phyloP scores from a whole-genome alignment of 306 rosid genomes.

The Fragaria iinumae region DNA sequence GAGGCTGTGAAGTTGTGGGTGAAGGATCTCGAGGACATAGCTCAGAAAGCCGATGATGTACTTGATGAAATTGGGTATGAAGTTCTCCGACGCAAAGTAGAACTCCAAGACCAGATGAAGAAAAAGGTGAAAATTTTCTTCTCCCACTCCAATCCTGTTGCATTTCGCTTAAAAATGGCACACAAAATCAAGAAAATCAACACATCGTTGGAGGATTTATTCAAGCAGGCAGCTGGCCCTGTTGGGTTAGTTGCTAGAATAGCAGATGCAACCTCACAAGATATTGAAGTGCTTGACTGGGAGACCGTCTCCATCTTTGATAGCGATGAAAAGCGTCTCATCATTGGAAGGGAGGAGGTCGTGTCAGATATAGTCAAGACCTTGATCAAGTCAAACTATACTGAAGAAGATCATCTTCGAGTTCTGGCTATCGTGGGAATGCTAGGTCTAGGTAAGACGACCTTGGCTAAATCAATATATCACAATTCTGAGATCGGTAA shows the following conservation, averaged over 20 bases:
- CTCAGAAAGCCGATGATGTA: slow-evolving; percentile 3
- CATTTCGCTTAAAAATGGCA: slow-evolving; percentile 10
- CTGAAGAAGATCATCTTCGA: background rate
- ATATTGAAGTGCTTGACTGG: background rate
- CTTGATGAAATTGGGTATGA: slow-evolving; percentile 17
- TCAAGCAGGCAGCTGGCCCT: background rate
- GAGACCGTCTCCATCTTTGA: background rate
- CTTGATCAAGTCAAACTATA: background rate
- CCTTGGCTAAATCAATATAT: slow-evolving; percentile 11
- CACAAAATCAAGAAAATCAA: background rate
- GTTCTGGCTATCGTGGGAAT: slow-evolving; percentile 23
- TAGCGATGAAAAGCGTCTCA: background rate
- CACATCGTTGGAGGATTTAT: background rate
- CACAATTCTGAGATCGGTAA: no score
- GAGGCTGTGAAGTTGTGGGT: slow-evolving; percentile 2
- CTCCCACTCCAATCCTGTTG: background rate
- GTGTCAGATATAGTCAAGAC: background rate
- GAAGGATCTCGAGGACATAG: slow-evolving; percentile 5
- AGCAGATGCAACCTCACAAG: background rate
- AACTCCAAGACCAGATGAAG: background rate
- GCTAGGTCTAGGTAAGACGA: slow-evolving; percentile 28
- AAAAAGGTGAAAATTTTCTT: background rate
- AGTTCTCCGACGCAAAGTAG: slow-evolving; percentile 15
- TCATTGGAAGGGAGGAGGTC: background rate
- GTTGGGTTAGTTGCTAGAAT: slow-evolving; percentile 21